Evolutionary conservation across 768 basidiomycete species (phyloP), one percentile per base, ranked within the genome.

Genomic region (Lepiota brunneoincarnata): DNA sequence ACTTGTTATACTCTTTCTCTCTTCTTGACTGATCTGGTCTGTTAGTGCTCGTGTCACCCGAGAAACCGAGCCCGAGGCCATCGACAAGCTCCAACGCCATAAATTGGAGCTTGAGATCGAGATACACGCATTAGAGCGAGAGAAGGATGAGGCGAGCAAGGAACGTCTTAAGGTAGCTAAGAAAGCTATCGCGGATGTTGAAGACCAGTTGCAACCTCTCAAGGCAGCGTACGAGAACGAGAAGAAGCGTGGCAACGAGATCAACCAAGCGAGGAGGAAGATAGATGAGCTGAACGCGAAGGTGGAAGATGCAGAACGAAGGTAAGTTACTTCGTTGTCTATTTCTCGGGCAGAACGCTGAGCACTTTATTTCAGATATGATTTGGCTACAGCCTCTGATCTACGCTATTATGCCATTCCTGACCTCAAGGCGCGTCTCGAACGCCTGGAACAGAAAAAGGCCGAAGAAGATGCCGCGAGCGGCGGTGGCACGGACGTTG

Each of bases 41-140:
- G 26, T n/a, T 50, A 90, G 87, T 61, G 87, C 89, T 24, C 89
- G 94, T 54, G 93, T 98, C 21, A 91, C 91, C 23, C 86, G 93
- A 39, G 96, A 99, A 73, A 98, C 94, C 0, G 83, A 90, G 55
- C 96, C 96, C 0, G 96, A 98, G 71, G 88, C 81, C 2, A 90
- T 98, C 62, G 96, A 98, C 72, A 86, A 87, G 59, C 78, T 98
- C 15, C 91, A 96, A 64, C 85, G 94, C 17, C 80, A 79, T 48
- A 93, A 91, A 68, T 81, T 98, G 28, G 91, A 96, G 64, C 79
- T 98, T 24, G 91, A 98, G 64, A 86, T 98, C 17, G 96, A 97
- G 66, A 89, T 97, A 18, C 94, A 97, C 66, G 96, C 96, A 9
- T 74, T 98, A 48, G 91, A 94, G 66, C 83, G 93, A 43, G 94